Conservation (phyloP, 371 early-diverging fungal genomes). For the Mucor racemosus region DNA sequence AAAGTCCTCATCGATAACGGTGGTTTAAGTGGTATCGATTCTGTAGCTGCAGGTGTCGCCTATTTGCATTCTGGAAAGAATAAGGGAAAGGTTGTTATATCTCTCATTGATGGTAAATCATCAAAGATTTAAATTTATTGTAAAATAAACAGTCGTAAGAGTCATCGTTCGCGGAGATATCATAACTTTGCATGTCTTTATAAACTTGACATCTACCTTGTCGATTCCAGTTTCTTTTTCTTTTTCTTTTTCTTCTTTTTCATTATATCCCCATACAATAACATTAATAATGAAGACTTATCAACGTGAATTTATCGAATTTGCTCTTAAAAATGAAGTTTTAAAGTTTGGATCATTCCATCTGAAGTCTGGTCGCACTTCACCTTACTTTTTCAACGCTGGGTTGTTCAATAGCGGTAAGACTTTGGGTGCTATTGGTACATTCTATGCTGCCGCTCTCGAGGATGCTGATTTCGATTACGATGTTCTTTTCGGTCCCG, state of each 20-base stretch:
- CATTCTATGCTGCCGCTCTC: conserved; percentile 89
- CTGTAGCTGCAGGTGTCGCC: conserved; percentile 48
- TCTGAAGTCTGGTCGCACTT: conserved; percentile 91
- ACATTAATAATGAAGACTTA: conserved; percentile 74
- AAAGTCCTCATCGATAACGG: conserved; percentile 49
- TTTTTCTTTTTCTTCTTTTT: conserved; percentile 14
- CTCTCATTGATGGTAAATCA: conserved; percentile 20
- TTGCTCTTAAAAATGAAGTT: conserved; percentile 82
- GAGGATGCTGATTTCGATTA: conserved; percentile 69
- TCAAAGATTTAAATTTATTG: conserved; percentile 28
- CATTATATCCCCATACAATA: conserved; percentile 8
- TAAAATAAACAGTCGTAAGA: conserved; percentile 14
- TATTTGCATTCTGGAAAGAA: conserved; percentile 57
- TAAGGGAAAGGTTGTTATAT: conserved; percentile 61
- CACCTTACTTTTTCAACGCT: conserved; percentile 97
- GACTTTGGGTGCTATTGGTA: conserved; percentile 82
- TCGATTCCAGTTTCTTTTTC: conserved; percentile 10
- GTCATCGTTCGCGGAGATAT: conserved; percentile 14
- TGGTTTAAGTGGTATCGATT: conserved; percentile 45
- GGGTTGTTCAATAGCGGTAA: conserved; percentile 93
- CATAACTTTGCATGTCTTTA: neutral
- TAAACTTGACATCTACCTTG: conserved; percentile 11
- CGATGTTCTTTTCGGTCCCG: conserved; percentile 96
- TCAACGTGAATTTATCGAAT: conserved; percentile 93
- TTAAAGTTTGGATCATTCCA: conserved; percentile 91